Conservation (phyloP, 163 green algal genomes). For the Prototheca wickerhamii region DNA sequence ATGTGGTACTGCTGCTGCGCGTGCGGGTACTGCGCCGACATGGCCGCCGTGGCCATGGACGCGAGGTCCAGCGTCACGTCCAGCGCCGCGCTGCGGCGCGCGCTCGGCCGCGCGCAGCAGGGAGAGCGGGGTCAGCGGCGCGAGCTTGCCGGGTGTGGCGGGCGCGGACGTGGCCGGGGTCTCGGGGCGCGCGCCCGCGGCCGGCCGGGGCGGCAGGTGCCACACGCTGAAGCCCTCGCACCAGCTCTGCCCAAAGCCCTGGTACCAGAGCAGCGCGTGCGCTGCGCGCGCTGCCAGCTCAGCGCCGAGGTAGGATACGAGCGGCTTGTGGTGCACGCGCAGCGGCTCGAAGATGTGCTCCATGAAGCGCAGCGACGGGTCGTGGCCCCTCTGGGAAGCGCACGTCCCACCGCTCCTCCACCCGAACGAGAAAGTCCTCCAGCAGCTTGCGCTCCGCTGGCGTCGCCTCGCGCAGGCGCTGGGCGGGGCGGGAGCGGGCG, state of each 20-base stretch:
- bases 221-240: neutral
- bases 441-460: neutral
- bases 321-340: conserved; percentile 37
- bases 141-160: neutral
- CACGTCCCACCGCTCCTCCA: conserved; percentile 21
- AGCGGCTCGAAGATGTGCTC: conserved; percentile 45
- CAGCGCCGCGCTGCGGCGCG: neutral
- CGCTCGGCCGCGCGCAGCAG: neutral
- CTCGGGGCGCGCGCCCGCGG: neutral
- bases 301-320: conserved; percentile 17
- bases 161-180: neutral
- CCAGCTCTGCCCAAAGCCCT: conserved; percentile 4
- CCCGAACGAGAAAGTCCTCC: conserved; percentile 10
- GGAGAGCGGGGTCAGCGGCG: neutral
- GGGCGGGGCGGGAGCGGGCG: neutral
- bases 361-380: conserved; percentile 40
- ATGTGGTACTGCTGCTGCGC: conserved; percentile 9
- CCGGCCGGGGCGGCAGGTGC: neutral
- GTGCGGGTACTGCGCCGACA: conserved; percentile 24
- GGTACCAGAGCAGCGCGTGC: conserved; percentile 7
- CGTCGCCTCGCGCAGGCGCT: conserved; percentile 2
- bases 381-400: conserved; percentile 25
- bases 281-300: conserved; percentile 4
- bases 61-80: conserved; percentile 15
- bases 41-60: conserved; percentile 5